Percentiles rank a stretch among this genome's conserved stretches.
phyloP scores from a whole-genome alignment of 208 protist genomes.

The Trichomonas tenax region DNA sequence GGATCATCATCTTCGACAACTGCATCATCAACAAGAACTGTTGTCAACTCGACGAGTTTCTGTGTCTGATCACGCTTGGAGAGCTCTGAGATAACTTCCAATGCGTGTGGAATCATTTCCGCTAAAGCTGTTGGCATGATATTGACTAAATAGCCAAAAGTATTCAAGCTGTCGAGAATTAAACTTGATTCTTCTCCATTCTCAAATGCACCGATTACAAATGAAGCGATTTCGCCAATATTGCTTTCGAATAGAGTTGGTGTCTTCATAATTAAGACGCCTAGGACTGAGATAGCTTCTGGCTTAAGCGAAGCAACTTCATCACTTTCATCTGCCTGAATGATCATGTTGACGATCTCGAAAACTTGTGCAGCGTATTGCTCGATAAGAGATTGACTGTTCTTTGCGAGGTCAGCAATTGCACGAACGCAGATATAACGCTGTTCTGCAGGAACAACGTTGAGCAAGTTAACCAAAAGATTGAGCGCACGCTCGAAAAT shows the following conservation, averaged over 20 bases:
- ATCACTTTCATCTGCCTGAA: not conserved
- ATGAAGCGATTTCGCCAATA: not conserved
- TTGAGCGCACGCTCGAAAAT: not conserved
- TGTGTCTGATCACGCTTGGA: not conserved
- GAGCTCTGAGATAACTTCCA: not conserved
- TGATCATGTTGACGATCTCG: not conserved
- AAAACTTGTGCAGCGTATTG: not conserved
- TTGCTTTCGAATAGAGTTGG: not conserved
- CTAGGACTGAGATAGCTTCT: not conserved
- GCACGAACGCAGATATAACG: not conserved
- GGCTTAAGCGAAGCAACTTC: not conserved
- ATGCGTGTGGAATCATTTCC: not conserved
- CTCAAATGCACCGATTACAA: not conserved
- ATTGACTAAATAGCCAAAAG: not conserved
- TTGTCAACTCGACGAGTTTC: not conserved
- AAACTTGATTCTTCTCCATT: not conserved
- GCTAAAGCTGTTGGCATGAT: not conserved
- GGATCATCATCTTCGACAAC: not conserved
- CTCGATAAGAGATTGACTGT: not conserved
- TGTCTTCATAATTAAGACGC: not conserved
- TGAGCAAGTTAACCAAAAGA: not conserved
- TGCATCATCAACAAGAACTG: not conserved
- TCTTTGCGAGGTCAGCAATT: not conserved
- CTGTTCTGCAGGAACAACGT: not conserved
- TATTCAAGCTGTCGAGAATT: not conserved